Percentiles rank a stretch among this genome's conserved stretches.
Conservation (phyloP, 164 flowering plant genomes). For the Hamamelis virginiana region DNA sequence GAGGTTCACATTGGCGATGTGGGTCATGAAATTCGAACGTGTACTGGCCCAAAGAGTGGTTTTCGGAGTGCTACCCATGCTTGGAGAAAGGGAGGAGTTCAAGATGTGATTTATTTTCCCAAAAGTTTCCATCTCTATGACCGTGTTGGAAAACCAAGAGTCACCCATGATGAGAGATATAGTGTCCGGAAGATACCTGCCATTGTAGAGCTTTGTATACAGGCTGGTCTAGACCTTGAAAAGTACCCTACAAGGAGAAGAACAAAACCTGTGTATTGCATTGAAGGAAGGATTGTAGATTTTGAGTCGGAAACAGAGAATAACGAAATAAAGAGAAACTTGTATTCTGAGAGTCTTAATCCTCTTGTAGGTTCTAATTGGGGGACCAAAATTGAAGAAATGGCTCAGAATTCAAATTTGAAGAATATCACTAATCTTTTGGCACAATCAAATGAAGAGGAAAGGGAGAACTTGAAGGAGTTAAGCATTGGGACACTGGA, state of each 20-base stretch:
- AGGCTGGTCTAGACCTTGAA: conserved; percentile 74
- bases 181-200: conserved; percentile 59
- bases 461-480: conserved; percentile 22
- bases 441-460: conserved; percentile 13
- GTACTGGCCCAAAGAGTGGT: conserved; percentile 66
- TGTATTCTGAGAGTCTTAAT: not conserved
- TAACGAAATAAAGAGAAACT: conserved; percentile 12
- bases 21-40: conserved; percentile 81
- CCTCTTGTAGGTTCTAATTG: not conserved
- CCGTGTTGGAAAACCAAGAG: conserved; percentile 74
- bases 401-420: not conserved
- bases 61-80: conserved; percentile 61
- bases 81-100: conserved; percentile 69
- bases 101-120: conserved; percentile 64
- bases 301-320: conserved; percentile 47
- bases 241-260: conserved; percentile 73
- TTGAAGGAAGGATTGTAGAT: conserved; percentile 85
- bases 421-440: not conserved
- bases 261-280: conserved; percentile 67
- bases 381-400: conserved; percentile 4
- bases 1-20: conserved; percentile 79
- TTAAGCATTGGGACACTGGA: conserved; percentile 42
- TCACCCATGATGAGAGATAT: conserved; percentile 64
- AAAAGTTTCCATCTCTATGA: conserved; percentile 76
- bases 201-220: conserved; percentile 84